Conservation (phyloP, 495 filamentous ascomycete species). For the Aspergillus leporis region DNA sequence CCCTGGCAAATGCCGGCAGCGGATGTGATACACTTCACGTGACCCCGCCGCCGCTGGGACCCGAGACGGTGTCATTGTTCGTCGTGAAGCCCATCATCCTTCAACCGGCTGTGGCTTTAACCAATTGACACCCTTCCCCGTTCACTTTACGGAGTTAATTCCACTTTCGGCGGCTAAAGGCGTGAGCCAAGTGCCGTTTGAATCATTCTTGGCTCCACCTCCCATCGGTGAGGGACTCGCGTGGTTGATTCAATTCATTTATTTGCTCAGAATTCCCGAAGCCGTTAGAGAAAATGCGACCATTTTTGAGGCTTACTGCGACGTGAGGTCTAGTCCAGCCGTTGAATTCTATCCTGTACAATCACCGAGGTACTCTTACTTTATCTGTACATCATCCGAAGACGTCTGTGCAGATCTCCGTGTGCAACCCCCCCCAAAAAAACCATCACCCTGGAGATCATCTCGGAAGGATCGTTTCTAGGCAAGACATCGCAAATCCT, state of each 20-base stretch:
- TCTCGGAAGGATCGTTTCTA: background rate
- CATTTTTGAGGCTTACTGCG: constrained; percentile 9
- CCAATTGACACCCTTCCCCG: background rate
- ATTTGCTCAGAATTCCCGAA: background rate
- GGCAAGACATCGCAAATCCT: constrained; percentile 1
- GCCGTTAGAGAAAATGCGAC: background rate
- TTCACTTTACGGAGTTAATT: background rate
- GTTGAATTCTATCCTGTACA: background rate
- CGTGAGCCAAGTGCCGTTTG: background rate
- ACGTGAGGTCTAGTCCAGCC: background rate
- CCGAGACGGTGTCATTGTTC: background rate
- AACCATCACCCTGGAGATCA: background rate
- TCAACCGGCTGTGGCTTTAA: background rate
- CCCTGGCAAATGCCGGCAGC: background rate
- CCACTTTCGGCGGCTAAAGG: background rate
- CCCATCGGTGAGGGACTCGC: background rate
- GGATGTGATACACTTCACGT: constrained; percentile 2
- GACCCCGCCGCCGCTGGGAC: background rate
- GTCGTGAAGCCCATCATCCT: background rate
- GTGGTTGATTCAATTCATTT: background rate
- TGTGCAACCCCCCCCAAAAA: background rate
- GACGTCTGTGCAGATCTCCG: constrained; percentile 1
- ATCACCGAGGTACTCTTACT: background rate
- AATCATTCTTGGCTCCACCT: constrained; percentile 1
- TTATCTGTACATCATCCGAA: background rate